phyloP scores from a whole-genome alignment of 208 protist genomes.

The Crithidia acanthocephali region DNA sequence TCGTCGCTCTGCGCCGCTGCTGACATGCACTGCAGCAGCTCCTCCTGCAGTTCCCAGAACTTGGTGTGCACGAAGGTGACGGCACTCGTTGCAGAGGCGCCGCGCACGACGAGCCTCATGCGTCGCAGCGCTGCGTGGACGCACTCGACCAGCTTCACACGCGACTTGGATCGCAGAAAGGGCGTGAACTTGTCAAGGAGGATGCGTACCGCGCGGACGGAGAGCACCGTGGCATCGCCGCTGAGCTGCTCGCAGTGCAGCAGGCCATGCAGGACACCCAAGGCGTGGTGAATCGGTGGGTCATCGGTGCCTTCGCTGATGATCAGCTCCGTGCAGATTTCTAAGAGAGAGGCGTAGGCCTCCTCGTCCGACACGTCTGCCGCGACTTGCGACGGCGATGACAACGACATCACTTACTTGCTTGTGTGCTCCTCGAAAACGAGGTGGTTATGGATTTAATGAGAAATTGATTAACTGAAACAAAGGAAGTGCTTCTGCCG shows the following conservation, averaged over 20 bases:
- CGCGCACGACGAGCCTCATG: neutral
- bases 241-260: conserved; percentile 29
- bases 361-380: conserved; percentile 24
- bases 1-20: conserved; percentile 34
- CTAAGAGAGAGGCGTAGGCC: conserved; percentile 28
- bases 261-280: conserved; percentile 28
- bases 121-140: conserved; percentile 11
- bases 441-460: too few relatives aligned
- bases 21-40: conserved; percentile 77
- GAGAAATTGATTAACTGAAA: too few relatives aligned
- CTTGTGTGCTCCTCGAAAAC: too few relatives aligned
- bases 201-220: conserved; percentile 60
- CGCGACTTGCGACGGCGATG: neutral
- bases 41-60: conserved; percentile 69
- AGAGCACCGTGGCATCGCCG: conserved; percentile 81
- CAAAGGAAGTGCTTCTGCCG: too few relatives aligned
- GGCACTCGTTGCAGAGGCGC: neutral
- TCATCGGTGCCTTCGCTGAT: conserved; percentile 34
- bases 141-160: conserved; percentile 23
- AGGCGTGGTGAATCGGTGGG: conserved; percentile 9
- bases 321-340: conserved; percentile 41
- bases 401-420: neutral
- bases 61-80: conserved; percentile 49
- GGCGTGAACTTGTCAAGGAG: conserved; percentile 72
- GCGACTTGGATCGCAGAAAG: conserved; percentile 8